These are phyloP conservation scores for Debaryomyces subglobosus DNA, from an alignment of 1,139 yeast genomes.

Conservation along the genomic window DNA sequence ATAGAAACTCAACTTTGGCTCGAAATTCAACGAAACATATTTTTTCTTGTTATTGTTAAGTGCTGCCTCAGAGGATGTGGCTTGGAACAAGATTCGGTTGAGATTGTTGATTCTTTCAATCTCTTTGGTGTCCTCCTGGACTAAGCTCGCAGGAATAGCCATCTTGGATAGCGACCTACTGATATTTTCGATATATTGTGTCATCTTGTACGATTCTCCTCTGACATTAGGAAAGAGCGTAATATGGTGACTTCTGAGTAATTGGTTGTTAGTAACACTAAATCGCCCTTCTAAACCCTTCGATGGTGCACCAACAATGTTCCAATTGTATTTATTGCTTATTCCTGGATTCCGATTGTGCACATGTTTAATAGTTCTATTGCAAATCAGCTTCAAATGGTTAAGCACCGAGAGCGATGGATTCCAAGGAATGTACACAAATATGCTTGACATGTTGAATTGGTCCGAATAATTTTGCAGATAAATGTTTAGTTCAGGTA, in stretches of 20 bases:
- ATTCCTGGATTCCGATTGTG: constrained; percentile 1
- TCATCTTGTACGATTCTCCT: constrained; percentile 11
- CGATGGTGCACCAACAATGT: constrained; percentile 9
- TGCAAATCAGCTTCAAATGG: constrained; percentile 11
- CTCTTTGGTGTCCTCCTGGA: constrained; percentile 8
- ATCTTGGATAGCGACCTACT: constrained; percentile 4
- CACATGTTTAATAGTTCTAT: constrained; percentile 8
- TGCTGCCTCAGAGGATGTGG: background rate
- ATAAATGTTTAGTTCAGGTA: constrained; percentile 13
- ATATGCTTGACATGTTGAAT: constrained; percentile 15
- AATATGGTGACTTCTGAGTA: constrained; percentile 11
- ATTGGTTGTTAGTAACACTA: constrained; percentile 7
- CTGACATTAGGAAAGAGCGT: constrained; percentile 12
- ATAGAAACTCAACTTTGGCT: constrained; percentile 9
- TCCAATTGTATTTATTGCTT: constrained; percentile 8
- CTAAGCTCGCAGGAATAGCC: constrained; percentile 7
- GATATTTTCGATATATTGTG: constrained; percentile 12
- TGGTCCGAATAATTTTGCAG: constrained; percentile 18
- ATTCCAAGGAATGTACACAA: constrained; percentile 19
- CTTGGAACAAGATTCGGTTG: constrained; percentile 8
- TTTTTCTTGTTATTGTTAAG: constrained; percentile 3
- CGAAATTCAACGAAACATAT: constrained; percentile 9
- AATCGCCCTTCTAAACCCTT: constrained; percentile 6
- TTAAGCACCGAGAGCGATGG: constrained; percentile 15
- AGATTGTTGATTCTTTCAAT: constrained; percentile 10